These are phyloP conservation scores for Aspergillus cavernicola DNA, from an alignment of 495 filamentous ascomycete species.

Conservation along the genomic window DNA sequence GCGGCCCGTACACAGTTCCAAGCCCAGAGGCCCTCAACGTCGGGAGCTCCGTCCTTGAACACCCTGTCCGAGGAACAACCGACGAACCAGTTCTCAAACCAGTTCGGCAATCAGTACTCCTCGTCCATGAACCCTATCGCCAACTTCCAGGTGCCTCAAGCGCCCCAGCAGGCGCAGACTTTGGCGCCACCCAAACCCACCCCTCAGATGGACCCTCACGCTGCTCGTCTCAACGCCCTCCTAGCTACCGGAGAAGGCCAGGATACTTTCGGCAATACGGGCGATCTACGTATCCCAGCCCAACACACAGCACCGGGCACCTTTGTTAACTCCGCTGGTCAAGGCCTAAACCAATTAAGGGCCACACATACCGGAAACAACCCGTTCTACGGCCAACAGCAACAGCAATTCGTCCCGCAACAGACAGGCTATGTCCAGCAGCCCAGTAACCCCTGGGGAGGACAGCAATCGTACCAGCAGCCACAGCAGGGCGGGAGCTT, in stretches of 20 bases:
- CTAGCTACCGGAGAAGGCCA: slow-evolving; percentile 83
- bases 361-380: slow-evolving; percentile 84
- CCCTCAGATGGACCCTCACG: slow-evolving; percentile 62
- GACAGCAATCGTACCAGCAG: slow-evolving; percentile 47
- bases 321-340: slow-evolving; percentile 92
- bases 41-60: slow-evolving; percentile 61
- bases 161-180: slow-evolving; percentile 5
- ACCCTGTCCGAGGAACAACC: slow-evolving; percentile 69
- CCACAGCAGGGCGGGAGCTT: slow-evolving; percentile 70
- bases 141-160: slow-evolving; percentile 44
- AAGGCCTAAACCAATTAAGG: slow-evolving; percentile 63
- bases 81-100: slow-evolving; percentile 50
- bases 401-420: slow-evolving; percentile 57
- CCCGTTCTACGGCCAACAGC: slow-evolving; percentile 77
- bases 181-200: slow-evolving; percentile 40
- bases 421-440: slow-evolving; percentile 44
- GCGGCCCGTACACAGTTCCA: slow-evolving; percentile 57
- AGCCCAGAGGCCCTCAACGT: slow-evolving; percentile 51
- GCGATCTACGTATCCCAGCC: slow-evolving; percentile 88
- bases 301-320: slow-evolving; percentile 97
- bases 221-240: slow-evolving; percentile 85
- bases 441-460: slow-evolving; percentile 71
- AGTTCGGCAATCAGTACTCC: slow-evolving; percentile 45
- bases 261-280: slow-evolving; percentile 96
- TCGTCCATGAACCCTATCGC: slow-evolving; percentile 44